phyloP scores from a whole-genome alignment of 1,284 basidiomycete genomes.

The Ceratobasidium sp. region DNA sequence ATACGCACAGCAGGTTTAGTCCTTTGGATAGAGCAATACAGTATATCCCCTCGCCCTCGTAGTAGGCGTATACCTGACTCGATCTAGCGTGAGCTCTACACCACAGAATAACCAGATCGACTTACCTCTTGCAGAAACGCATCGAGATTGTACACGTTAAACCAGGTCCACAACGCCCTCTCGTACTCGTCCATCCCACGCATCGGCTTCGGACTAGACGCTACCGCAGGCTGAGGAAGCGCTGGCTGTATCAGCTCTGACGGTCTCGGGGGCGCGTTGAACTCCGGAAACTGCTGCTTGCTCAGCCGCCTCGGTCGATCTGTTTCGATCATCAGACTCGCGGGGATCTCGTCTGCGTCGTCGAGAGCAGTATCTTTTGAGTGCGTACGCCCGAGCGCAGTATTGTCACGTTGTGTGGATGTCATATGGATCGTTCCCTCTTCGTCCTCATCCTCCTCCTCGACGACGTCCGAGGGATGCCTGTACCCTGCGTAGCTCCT shows the following conservation, averaged over 20 bases:
- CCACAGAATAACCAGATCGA: constrained; percentile 5
- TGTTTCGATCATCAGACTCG: constrained; percentile 85
- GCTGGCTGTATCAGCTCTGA: constrained; percentile 65
- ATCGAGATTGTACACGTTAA: constrained; percentile 97
- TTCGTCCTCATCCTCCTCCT: constrained; percentile 51
- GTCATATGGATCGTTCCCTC: constrained; percentile 38
- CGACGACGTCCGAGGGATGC: constrained; percentile 45
- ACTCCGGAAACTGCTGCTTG: constrained; percentile 34
- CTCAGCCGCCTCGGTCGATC: constrained; percentile 25
- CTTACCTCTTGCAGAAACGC: constrained; percentile 91
- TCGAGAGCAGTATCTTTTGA: constrained; percentile 58
- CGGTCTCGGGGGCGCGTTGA: constrained; percentile 70
- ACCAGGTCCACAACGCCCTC: constrained; percentile 97
- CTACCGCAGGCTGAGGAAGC: constrained; percentile 49
- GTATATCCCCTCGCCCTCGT: constrained; percentile 95
- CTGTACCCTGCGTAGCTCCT: constrained; percentile 76
- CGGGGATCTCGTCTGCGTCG: constrained; percentile 80
- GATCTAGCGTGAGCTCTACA: not conserved
- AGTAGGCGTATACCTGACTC: constrained; percentile 82
- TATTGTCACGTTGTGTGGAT: constrained; percentile 31
- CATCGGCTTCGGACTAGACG: constrained; percentile 61
- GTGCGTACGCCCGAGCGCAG: constrained; percentile 15
- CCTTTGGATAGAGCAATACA: constrained; percentile 91
- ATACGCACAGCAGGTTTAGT: constrained; percentile 90
- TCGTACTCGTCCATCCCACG: constrained; percentile 87